Evolutionary conservation across 106 monocot genomes (phyloP), one percentile per base, ranked within the genome.

Genomic region (Xerophyta viscosa): DNA sequence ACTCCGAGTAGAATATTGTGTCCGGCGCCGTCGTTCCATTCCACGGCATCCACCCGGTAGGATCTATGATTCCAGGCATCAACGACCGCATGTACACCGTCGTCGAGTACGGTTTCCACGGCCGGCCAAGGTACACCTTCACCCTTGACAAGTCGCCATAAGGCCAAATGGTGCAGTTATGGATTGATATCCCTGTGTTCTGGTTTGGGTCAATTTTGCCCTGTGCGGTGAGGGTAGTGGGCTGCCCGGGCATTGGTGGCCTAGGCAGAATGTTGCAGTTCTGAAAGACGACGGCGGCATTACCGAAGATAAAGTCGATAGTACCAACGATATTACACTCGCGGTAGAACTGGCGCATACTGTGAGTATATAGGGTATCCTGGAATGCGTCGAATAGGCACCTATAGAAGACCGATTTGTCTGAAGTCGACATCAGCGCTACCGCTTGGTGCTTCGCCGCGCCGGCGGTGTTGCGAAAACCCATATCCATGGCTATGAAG

Each of bases 221-320:
- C n/a, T 44, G 43, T 3, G 43, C 43, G 7, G 43, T 44, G 14
- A 44, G 7, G 3, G 43, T 44, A 14, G 6, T 14, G 3, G 6
- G 43, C 43, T 44, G 43, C 9, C 43, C 43, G 17, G 43, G 43
- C 14, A 44, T 44, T 9, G 43, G 43, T 3, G 15, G 3, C n/a
- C 43, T 44, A 4, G 43, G 43, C n/a, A 17, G 17, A 17, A 44
- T 17, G 14, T 44, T 44, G 17, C 43, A 44, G 17, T 44, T 44
- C 33, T 33, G 33, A 10, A 33, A 33, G 33, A 33, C 33, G 33
- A 10, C 33, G 33, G 33, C 33, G 33, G 46, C 58, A 53, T 93
- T 79, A n/a, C 92, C 92, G 58, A 93, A 93, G 67, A 93, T 77
- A 77, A 80, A 93, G 63, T 93, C 92, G 62, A 93, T 50, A 27